Evolutionary conservation across 169 alveolate genomes (phyloP), one percentile per base, ranked within the genome.

Genomic region (Eimeria acervulina): DNA sequence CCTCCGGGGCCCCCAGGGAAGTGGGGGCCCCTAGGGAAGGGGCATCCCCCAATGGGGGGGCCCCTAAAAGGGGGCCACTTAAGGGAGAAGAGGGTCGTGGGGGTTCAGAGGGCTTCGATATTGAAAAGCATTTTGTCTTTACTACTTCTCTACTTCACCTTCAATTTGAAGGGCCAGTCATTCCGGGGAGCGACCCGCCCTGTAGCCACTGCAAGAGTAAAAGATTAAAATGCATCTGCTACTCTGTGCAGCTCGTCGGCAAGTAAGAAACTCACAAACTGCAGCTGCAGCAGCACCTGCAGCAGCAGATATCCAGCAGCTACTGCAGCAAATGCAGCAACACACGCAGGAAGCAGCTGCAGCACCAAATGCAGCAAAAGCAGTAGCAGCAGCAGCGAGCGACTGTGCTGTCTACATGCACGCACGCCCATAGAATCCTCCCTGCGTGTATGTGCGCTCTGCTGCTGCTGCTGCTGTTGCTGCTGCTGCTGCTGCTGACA

Each of bases 181-280:
- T 90, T 31, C 89, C 95, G n/a, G 89, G 78, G 13, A 68, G 89
- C 23, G 55, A 55, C 26, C 72, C 95, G 4, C 90, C 95, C 26
- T 90, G 95, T 40, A 33, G 44, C 23, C 83, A 90, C 78, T 90
- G 95, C 80, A 36, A 36, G 42, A 90, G 66, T 70, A 90, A 90
- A 33, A 0, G 89, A 13, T 38, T 90, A 17, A 90, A 90, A 31
- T 90, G 95, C 78, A 90, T 90, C 33, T 90, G 95, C 55, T 80
- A 90, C 8, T 81, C 84, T 31, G 95, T 78, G 28, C 51, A 70
- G 59, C 78, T 44, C 28, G 78, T 90, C 33, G 95, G 95, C 74
- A 70, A 40, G 95, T 90, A 66, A n/a, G 95, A 7, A 19, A 21
- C 1, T n/a, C 0, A 12, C 38, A 33, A 81, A 5, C 72, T 59